Evolutionary conservation across 1,284 basidiomycete species (phyloP), one percentile per base, ranked within the genome.

Genomic region (Hortiboletus rubellus): DNA sequence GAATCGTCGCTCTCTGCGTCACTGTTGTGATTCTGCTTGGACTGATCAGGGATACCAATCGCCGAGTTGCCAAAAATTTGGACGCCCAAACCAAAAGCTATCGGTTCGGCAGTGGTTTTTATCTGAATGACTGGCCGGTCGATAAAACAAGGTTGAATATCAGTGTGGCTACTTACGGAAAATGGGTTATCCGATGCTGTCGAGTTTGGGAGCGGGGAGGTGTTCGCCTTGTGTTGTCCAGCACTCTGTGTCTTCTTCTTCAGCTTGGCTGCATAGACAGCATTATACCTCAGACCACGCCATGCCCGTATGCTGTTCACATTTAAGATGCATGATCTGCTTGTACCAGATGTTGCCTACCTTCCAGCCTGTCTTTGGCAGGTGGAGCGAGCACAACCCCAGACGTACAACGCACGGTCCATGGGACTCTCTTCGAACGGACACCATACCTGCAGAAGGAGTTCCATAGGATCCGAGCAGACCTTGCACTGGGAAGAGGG

Each of bases 371-470:
- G 85, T 57, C 80, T 77, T 68, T 94, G 91, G 73, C 91, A 94
- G 22, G 75, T 69, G 7, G 80, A 73, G 30, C 79, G 77, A 5
- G 87, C 76, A 65, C 91, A 94, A 14, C 83, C 91, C 86, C 91
- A 94, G 18, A 92, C 78, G 66, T 92, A 92, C 51, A 93, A 72
- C 2, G 85, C 87, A 50, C 92, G 80, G 67, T 94, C 91, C 79
- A 87, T 86, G 9, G 86, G 82, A 62, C 90, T 94, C 40, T 85
- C 78, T 67, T 92, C 88, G 62, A 93, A 84, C 0, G 92, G 92
- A 71, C 89, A 93, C 89, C 91, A 93, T 64, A 94, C 80, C 63
- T 94, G 91, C 14, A 90, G 78, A 36, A 94, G 79, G 27, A 94
- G 79, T 61, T 91, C 84, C 87, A 89, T 92, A 0, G 86, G 82